These are phyloP conservation scores for Colletotrichum sansevieriae DNA, from an alignment of 2,329 filamentous ascomycete species.

Conservation along the genomic window DNA sequence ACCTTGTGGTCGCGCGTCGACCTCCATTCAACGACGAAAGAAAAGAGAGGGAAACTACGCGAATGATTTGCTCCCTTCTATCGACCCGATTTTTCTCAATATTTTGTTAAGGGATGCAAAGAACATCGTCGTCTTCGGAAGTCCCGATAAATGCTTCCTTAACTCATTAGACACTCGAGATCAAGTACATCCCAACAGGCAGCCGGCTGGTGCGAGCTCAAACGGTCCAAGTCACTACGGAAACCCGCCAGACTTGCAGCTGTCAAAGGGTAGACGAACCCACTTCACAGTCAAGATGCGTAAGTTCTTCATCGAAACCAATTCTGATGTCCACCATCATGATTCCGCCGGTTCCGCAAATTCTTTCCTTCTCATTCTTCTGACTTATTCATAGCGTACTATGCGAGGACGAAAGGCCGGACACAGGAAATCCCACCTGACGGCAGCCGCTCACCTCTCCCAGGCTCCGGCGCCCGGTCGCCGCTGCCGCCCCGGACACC, in stretches of 20 bases:
- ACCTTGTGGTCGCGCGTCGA: not conserved
- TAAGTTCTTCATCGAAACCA: not conserved
- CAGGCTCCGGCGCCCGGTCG: slow-evolving; percentile 35
- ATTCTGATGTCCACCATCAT: not conserved
- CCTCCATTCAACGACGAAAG: not conserved
- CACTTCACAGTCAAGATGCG: slow-evolving; percentile 12
- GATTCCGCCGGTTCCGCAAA: no score
- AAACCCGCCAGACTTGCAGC: slow-evolving; percentile 3
- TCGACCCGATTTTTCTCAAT: not conserved
- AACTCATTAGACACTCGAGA: not conserved
- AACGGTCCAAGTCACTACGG: slow-evolving; percentile 8
- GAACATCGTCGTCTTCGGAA: not conserved
- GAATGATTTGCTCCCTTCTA: not conserved
- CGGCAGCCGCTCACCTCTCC: slow-evolving; percentile 34
- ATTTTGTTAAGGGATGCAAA: not conserved
- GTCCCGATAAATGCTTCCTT: not conserved
- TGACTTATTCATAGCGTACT: slow-evolving; percentile 33
- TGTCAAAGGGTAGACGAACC: not conserved
- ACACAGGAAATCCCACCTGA: slow-evolving; percentile 40
- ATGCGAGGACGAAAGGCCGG: slow-evolving; percentile 39
- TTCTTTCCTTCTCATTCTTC: not conserved
- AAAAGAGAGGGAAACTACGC: not conserved
- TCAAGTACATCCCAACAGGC: not conserved
- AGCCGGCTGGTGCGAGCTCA: not conserved
- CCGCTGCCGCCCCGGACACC: slow-evolving; percentile 37